Percentiles rank a stretch among this genome's conserved stretches.
Conservation (phyloP, 2,329 filamentous ascomycete genomes). For the Verticillium nonalfalfae region DNA sequence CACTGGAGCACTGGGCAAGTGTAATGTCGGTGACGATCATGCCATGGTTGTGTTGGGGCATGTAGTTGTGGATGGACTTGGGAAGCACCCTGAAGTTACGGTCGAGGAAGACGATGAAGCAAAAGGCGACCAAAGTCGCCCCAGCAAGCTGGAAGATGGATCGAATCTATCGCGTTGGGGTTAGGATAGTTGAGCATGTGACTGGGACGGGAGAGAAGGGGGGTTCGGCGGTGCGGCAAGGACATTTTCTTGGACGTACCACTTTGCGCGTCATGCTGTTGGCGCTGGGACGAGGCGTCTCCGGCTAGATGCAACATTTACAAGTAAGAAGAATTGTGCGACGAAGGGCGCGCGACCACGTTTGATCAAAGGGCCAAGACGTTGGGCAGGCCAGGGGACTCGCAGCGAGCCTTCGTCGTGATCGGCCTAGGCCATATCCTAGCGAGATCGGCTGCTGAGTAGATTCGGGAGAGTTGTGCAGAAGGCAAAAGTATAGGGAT, state of each 20-base stretch:
- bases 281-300: background rate
- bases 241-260: background rate
- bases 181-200: background rate
- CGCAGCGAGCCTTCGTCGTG: background rate
- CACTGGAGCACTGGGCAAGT: constrained; percentile 65
- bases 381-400: background rate
- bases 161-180: constrained; percentile 39
- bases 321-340: background rate
- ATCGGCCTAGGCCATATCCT: background rate
- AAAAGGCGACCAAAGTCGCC: constrained; percentile 58
- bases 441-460: background rate
- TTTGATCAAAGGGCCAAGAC: background rate
- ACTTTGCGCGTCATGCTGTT: background rate
- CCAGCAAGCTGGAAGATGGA: constrained; percentile 71
- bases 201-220: background rate
- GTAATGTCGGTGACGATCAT: constrained; percentile 82
- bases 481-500: background rate
- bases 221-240: background rate
- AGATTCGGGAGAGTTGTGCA: background rate
- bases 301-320: background rate
- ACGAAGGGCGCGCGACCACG: background rate
- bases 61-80: constrained; percentile 76
- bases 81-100: constrained; percentile 84
- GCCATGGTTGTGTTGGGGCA: constrained; percentile 79
- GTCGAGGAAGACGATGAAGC: constrained; percentile 78